Evolutionary conservation across 441 rosid genomes (phyloP).

Genomic region (Syzygium syzygioides): DNA sequence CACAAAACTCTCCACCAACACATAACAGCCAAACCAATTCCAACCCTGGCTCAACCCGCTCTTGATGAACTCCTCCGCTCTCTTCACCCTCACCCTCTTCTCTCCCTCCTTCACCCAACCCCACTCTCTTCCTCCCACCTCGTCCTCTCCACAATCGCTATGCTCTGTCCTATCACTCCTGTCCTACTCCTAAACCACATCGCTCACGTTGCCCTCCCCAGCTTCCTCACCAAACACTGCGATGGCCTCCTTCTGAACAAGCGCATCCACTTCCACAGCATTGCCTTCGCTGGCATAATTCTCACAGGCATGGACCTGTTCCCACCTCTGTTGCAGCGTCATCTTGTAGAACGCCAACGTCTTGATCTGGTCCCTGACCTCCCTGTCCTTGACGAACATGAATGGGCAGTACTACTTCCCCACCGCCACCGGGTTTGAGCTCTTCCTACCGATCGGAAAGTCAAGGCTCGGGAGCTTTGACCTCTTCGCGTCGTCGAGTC

Average conservation of each 20-base stretch:
- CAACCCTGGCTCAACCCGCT: constrained; percentile 17
- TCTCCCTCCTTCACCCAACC: constrained; percentile 30
- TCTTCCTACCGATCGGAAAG: constrained; percentile 18
- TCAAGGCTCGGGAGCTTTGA: constrained; percentile 29
- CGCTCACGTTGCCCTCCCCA: not conserved
- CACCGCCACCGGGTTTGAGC: constrained; percentile 27
- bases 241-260: constrained; percentile 28
- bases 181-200: not conserved
- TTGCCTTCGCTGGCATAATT: constrained; percentile 16
- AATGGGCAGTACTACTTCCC: constrained; percentile 66
- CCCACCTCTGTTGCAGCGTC: constrained; percentile 55
- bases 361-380: constrained; percentile 28
- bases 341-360: constrained; percentile 38
- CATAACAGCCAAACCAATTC: constrained; percentile 42
- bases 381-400: constrained; percentile 40
- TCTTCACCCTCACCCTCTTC: constrained; percentile 29
- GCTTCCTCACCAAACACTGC: constrained; percentile 25
- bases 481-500: constrained; percentile 17
- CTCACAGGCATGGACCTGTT: constrained; percentile 28
- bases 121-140: constrained; percentile 1
- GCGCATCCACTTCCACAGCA: constrained; percentile 21
- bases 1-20: constrained; percentile 41
- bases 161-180: not conserved
- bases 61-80: constrained; percentile 21
- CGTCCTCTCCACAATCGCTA: not conserved